phyloP scores from a whole-genome alignment of 352 stramenopile genomes.

The Phytophthora lateralis region DNA sequence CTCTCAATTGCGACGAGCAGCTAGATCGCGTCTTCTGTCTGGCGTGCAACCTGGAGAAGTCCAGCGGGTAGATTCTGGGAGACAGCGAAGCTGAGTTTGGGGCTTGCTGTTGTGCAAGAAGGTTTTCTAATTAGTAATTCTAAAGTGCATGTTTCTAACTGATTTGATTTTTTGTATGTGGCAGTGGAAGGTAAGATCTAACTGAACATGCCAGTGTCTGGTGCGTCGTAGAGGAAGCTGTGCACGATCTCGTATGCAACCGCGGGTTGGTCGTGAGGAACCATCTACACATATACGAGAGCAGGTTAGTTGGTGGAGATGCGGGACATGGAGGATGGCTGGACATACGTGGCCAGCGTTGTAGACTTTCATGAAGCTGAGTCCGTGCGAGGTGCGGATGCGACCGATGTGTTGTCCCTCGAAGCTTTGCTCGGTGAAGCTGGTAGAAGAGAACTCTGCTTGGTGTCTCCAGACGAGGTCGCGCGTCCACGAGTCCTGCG shows the following conservation, averaged over 20 bases:
- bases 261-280: slow-evolving; percentile 71
- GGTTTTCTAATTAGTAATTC: slow-evolving; percentile 31
- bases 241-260: slow-evolving; percentile 53
- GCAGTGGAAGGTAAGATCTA: slow-evolving; percentile 11
- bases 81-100: neutral
- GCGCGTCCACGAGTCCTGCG: slow-evolving; percentile 69
- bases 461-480: slow-evolving; percentile 52
- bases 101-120: neutral
- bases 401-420: slow-evolving; percentile 39
- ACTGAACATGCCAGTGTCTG: slow-evolving; percentile 39
- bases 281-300: slow-evolving; percentile 57
- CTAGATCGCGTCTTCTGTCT: slow-evolving; percentile 84
- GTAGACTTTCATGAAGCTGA: slow-evolving; percentile 75
- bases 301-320: slow-evolving; percentile 1
- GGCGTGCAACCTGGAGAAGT: slow-evolving; percentile 62
- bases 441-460: slow-evolving; percentile 32
- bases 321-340: neutral
- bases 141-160: slow-evolving; percentile 32
- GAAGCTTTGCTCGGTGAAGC: slow-evolving; percentile 23
- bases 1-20: slow-evolving; percentile 83
- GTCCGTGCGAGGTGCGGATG: slow-evolving; percentile 47
- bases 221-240: slow-evolving; percentile 44
- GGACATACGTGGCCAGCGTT: slow-evolving; percentile 73
- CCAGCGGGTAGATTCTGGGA: slow-evolving; percentile 7
- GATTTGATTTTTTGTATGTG: neutral